Evolutionary conservation across 1,284 basidiomycete species (phyloP), one percentile per base, ranked within the genome.

Genomic region (Chalciporus piperatoides): DNA sequence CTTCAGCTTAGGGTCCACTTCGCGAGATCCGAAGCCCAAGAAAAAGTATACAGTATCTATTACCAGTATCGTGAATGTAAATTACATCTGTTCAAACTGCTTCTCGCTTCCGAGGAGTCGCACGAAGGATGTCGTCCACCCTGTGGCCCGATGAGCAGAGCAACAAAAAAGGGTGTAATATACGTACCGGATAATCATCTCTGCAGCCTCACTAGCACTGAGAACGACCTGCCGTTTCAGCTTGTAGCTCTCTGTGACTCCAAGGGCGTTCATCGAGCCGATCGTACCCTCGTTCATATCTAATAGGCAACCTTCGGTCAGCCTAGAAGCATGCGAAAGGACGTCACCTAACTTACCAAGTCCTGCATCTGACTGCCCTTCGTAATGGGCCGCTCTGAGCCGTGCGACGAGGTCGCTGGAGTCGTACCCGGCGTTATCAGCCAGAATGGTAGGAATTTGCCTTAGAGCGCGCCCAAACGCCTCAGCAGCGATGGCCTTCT

Each of bases 341-440:
- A 45, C 19, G 17, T n/a, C 8, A 51, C 35, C 71, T 65, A 92
- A 51, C 35, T 71, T 65, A 92, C 90, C 86, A 15, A 98, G 78
- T 8, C 96, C 97, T 35, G 92, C 84, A 60, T 95, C 90, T 2
- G 69, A 57, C 56, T 87, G 77, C 4, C 95, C 95, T 59, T 93
- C 92, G 68, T 92, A 96, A 68, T 99, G 97, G 6, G 94, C 94
- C 2, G 95, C 95, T 46, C 97, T 76, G 38, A 99, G 76, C 63
- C 82, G 85, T 44, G 93, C 79, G 10, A 99, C 95, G 11, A 99
- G 79, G 63, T 99, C 97, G n/a, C 88, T 87, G 21, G 92, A 95
- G 69, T 99, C 97, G 67, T 90, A 93, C 0, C 97, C 97, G 6
- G 96, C 97, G 64, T 99, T 99, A 69, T 98, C 97, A 6, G 96